A percentile compares a stretch with the other conserved stretches of the same genome.
Evolutionary conservation across 805 yeast genomes (phyloP).

Genomic region (Saccharomycopsis sp.): DNA sequence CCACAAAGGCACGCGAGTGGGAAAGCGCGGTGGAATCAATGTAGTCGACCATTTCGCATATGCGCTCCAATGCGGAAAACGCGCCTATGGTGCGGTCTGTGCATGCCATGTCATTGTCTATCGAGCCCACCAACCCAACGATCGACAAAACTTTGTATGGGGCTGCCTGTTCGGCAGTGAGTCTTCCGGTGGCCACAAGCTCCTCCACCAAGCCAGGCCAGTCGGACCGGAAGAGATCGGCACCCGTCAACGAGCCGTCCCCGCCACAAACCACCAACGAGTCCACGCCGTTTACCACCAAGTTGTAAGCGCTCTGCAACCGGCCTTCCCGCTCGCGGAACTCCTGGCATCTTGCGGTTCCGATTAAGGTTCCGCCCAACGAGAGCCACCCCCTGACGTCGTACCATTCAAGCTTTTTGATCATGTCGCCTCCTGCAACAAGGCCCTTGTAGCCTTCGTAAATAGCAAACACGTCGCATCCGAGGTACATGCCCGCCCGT

Average conservation of each 20-base stretch:
- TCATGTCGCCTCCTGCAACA: constrained; percentile 71
- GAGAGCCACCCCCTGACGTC: constrained; percentile 93
- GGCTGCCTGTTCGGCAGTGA: constrained; percentile 53
- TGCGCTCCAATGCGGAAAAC: constrained; percentile 85
- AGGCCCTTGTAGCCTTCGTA: constrained; percentile 95
- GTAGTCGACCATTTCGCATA: constrained; percentile 90
- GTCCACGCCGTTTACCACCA: constrained; percentile 84
- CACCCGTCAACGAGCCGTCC: constrained; percentile 97
- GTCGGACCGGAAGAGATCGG: constrained; percentile 86
- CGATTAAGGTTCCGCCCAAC: constrained; percentile 92
- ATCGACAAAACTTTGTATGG: constrained; percentile 24
- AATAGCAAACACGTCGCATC: constrained; percentile 87
- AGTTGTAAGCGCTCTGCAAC: constrained; percentile 71
- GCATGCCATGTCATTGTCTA: constrained; percentile 96
- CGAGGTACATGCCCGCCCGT: constrained; percentile 78
- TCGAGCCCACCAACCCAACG: constrained; percentile 85
- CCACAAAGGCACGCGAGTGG: constrained; percentile 94
- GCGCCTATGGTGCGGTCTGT: constrained; percentile 98
- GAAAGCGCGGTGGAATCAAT: constrained; percentile 97
- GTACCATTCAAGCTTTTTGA: constrained; percentile 81
- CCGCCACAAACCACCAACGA: constrained; percentile 97
- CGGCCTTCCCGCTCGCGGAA: constrained; percentile 86
- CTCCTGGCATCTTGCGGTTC: constrained; percentile 88
- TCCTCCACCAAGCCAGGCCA: constrained; percentile 89
- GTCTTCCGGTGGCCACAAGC: constrained; percentile 46